Percentiles rank a stretch among this genome's conserved stretches.
Conservation (phyloP, 306 rosid genomes). For the Dalbergia cochinchinensis region DNA sequence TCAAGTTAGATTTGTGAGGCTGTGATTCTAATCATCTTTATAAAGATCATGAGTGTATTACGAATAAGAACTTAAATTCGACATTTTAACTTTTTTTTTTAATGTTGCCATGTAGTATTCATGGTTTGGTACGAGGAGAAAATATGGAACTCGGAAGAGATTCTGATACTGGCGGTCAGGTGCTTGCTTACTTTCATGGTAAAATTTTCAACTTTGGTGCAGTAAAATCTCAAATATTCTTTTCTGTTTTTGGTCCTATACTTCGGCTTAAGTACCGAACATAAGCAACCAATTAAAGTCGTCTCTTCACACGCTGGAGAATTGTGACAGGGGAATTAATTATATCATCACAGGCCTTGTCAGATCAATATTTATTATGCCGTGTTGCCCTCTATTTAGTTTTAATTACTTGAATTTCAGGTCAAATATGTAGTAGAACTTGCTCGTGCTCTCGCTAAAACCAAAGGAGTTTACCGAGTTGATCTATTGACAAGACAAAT, state of each 20-base stretch:
- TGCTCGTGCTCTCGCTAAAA: constrained; percentile 80
- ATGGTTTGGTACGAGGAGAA: constrained; percentile 86
- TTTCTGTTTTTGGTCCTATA: neutral
- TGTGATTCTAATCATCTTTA: neutral
- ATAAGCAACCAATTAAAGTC: neutral
- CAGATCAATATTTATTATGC: neutral
- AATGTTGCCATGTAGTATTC: constrained; percentile 57
- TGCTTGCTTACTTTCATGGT: constrained; percentile 22
- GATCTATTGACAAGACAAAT: constrained; percentile 84
- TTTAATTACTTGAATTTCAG: constrained; percentile 38
- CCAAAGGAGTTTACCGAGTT: constrained; percentile 77
- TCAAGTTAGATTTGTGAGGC: neutral
- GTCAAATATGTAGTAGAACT: constrained; percentile 87
- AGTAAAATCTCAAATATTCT: neutral
- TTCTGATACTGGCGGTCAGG: constrained; percentile 94
- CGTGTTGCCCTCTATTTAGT: neutral
- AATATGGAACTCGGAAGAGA: constrained; percentile 93
- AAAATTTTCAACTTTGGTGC: neutral
- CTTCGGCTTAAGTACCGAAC: neutral
- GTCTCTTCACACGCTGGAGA: neutral
- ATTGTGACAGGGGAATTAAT: neutral
- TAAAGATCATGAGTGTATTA: neutral
- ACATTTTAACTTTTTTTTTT: neutral
- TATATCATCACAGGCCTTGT: neutral
- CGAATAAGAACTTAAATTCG: neutral